A percentile compares a stretch with the other conserved stretches of the same genome.
phyloP scores from a whole-genome alignment of 345 rosid species.

The Boechera divaricarpa region DNA sequence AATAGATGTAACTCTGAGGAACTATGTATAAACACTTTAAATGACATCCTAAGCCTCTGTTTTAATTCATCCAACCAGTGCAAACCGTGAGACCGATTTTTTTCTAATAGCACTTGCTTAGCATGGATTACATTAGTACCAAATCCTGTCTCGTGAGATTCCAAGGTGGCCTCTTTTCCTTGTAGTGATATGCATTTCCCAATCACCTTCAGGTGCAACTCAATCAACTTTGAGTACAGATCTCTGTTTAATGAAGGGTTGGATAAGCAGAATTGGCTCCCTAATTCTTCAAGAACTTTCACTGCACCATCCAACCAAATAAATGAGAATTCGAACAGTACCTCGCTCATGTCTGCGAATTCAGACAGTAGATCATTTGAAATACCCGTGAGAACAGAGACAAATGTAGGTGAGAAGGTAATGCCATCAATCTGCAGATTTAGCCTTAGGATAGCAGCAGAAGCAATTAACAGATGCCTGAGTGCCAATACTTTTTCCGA shows the following conservation, averaged over 20 bases:
- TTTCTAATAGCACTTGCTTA: conserved; percentile 44
- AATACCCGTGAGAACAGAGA: conserved; percentile 53
- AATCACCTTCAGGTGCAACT: conserved; percentile 69
- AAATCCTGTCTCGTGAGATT: conserved; percentile 75
- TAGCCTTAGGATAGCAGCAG: conserved; percentile 73
- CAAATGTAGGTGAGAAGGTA: conserved; percentile 51
- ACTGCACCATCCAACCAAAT: conserved; percentile 87
- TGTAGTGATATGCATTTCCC: conserved; percentile 87
- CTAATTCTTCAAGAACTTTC: conserved; percentile 78
- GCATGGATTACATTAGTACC: conserved; percentile 54
- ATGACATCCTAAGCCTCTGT: conserved; percentile 70
- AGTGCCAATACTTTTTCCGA: conserved; percentile 63
- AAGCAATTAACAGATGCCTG: conserved; percentile 75
- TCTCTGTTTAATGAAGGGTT: conserved; percentile 52
- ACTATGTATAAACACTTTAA: conserved; percentile 62
- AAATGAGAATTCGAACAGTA: conserved; percentile 56
- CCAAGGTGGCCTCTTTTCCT: conserved; percentile 76
- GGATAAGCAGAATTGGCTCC: conserved; percentile 56
- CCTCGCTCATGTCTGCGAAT: conserved; percentile 55
- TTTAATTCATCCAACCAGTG: conserved; percentile 67
- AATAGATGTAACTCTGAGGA: conserved; percentile 68
- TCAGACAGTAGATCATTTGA: conserved; percentile 62
- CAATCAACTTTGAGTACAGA: conserved; percentile 62
- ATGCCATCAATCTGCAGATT: conserved; percentile 53
- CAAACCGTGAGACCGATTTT: conserved; percentile 46